phyloP scores from a whole-genome alignment of 2,329 filamentous ascomycete genomes.

The Onygenales sp. region DNA sequence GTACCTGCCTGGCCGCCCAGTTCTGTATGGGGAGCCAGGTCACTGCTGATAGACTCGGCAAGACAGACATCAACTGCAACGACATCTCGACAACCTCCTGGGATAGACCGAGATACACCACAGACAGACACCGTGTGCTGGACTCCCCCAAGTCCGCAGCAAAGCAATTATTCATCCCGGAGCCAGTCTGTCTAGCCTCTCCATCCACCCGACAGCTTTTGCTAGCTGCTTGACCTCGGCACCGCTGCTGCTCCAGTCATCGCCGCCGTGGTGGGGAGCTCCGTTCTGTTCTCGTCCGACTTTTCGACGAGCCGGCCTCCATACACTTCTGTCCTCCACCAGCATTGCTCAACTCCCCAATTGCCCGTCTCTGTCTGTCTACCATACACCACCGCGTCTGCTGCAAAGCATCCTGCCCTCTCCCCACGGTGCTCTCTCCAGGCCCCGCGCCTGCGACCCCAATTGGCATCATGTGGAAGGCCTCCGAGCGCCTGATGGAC shows the following conservation, averaged over 20 bases:
- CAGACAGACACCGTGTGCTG: no score
- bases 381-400: background rate
- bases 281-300: constrained; percentile 11
- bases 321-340: background rate
- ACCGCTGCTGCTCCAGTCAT: constrained; percentile 1
- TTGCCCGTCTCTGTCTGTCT: background rate
- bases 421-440: background rate
- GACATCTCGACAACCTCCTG: no score
- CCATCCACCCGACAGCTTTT: background rate
- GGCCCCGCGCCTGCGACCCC: background rate
- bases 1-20: no score
- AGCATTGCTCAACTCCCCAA: background rate
- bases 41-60: no score
- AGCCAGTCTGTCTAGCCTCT: no score
- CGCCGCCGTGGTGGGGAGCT: constrained; percentile 8
- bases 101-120: no score
- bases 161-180: no score
- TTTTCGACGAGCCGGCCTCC: background rate
- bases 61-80: no score
- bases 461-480: constrained; percentile 69
- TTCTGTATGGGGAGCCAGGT: no score
- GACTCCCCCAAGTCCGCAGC: no score
- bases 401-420: background rate
- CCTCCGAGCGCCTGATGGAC: constrained; percentile 81
- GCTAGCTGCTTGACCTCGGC: constrained; percentile 8